Percentiles rank a stretch among this genome's conserved stretches.
Evolutionary conservation across 371 early-diverging fungal species (phyloP).

Genomic region (Haplosporangium sp.): DNA sequence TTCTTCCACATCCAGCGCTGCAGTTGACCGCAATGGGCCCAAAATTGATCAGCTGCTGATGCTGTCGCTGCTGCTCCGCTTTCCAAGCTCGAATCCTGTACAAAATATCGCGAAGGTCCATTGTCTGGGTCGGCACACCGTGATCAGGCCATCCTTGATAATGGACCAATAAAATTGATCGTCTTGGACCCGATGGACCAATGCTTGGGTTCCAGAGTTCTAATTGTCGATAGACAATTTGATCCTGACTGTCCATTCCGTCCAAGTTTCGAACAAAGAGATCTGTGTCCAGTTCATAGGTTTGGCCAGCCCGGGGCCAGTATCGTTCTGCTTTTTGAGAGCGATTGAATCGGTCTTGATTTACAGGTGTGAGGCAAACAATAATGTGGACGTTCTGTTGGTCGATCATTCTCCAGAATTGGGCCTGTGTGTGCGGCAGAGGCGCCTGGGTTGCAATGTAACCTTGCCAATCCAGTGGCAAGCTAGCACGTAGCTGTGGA

Average conservation of each 20-base stretch:
- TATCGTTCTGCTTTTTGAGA: constrained; percentile 77
- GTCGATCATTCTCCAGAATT: constrained; percentile 93
- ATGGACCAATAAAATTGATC: constrained; percentile 61
- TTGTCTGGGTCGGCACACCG: constrained; percentile 70
- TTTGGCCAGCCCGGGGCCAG: constrained; percentile 69
- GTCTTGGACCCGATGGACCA: constrained; percentile 1
- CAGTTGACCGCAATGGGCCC: constrained; percentile 81
- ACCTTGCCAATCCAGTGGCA: constrained; percentile 25
- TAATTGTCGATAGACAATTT: constrained; percentile 28
- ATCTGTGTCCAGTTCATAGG: constrained; percentile 22
- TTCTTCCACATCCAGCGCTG: constrained; percentile 97
- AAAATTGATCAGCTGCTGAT: constrained; percentile 4
- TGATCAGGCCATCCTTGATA: constrained; percentile 94
- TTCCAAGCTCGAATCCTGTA: constrained; percentile 35
- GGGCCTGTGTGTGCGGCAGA: constrained; percentile 74
- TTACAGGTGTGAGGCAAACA: constrained; percentile 87
- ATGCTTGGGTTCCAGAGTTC: constrained; percentile 25
- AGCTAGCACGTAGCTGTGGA: constrained; percentile 11
- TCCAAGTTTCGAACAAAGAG: constrained; percentile 26
- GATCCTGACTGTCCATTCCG: constrained; percentile 2
- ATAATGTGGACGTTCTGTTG: constrained; percentile 80
- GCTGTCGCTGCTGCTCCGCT: constrained; percentile 9
- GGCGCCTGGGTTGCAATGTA: constrained; percentile 97
- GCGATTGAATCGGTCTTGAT: constrained; percentile 68
- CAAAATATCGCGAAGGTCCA: constrained; percentile 59